Base-by-base conservation (phyloP, 805 yeast species). In the Candida loeiensis region DNA sequence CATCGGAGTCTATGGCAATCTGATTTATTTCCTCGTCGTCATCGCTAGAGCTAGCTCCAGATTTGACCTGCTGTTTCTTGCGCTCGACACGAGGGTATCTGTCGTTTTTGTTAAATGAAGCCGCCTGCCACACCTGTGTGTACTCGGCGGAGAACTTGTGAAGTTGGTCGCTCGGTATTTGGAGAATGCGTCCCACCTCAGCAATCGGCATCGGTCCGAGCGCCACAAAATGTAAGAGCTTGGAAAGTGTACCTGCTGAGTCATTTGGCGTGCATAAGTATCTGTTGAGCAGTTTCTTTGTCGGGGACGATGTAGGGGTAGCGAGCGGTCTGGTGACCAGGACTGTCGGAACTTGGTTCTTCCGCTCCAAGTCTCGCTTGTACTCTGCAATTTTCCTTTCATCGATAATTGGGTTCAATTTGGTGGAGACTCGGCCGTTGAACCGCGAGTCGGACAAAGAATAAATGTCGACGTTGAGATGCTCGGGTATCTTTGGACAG, bases 141-240 rank as follows among this genome's bases (percentile, higher is more conserved):
- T 55, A 69, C 41, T 59, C 41, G 50, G 61, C 48, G 39, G 50
- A 38, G 12, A 62, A 71, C 4, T 45, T 40, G 15, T 51, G 39
- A 3, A 53, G 26, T 17, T 58, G 43, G 36, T 59, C 59, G 57
- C 51, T 22, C 20, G 38, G 36, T 17, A 32, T 29, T 22, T 35
- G 35, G 28, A 47, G 36, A 3, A 34, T 31, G 12, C 47, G 45
- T 6, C 58, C 44, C 9, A 76, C 47, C 1, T 56, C 57, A 2
- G 51, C 47, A 1, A 54, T 45, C 1, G 74, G 51, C 13, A 59
- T 54, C 2, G 80, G 79, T 1, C 78, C 80, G 30, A 76, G 53
- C 1, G 81, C 76, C 26, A 76, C 49, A 18, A 70, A 53, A 45
- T 72, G 73, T 16, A 74, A 49, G 27, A 76, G 58, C 37, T 72